Conservation (phyloP, 148 eudicot species). For the Diospyros lotus region DNA sequence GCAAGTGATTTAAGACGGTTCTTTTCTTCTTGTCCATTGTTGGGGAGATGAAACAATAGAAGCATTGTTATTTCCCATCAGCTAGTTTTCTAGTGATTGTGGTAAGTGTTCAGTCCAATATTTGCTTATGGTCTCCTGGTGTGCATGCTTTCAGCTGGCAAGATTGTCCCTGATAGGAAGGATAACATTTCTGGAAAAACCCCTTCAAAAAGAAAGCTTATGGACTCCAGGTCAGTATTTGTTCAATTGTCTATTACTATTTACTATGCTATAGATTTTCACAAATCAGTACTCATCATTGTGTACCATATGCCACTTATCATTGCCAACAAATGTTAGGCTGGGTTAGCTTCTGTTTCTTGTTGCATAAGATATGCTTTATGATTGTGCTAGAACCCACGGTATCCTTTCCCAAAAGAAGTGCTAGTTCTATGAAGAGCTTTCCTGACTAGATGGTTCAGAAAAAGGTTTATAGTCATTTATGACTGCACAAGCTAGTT, state of each 20-base stretch:
- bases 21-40: neutral
- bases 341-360: neutral
- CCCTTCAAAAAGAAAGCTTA: slow-evolving; percentile 62
- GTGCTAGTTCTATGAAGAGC: too few species aligned
- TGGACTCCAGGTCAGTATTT: slow-evolving; percentile 40
- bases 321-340: neutral
- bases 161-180: slow-evolving; percentile 28
- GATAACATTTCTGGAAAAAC: slow-evolving; percentile 19
- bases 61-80: neutral
- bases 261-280: neutral
- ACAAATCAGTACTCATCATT: neutral
- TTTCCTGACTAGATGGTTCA: too few species aligned
- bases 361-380: slow-evolving; percentile 6
- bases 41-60: neutral
- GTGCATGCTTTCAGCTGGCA: slow-evolving; percentile 24
- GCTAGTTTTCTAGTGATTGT: neutral
- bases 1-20: neutral
- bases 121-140: slow-evolving; percentile 13
- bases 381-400: neutral
- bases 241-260: neutral
- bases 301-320: neutral
- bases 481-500: neutral
- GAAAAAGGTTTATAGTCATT: neutral
- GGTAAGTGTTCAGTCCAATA: neutral
- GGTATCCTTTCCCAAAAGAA: neutral